Evolutionary conservation across 2,329 filamentous ascomycete species (phyloP).

Genomic region (Sclerotinia sclerotiorum): DNA sequence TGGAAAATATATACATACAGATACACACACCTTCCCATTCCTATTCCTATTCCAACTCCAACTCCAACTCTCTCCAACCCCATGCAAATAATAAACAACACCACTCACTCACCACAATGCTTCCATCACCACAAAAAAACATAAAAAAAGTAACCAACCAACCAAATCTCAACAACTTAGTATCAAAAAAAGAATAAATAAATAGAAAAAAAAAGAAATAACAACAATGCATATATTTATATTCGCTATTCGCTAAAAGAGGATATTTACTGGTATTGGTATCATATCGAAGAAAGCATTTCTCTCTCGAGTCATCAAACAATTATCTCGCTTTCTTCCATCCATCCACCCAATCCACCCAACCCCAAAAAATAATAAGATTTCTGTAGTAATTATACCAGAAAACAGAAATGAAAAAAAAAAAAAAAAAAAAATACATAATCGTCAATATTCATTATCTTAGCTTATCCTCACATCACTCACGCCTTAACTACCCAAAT

Average conservation of each 20-base stretch:
- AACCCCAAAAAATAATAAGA: background rate
- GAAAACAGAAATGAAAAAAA: background rate
- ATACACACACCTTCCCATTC: background rate
- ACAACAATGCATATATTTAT: conserved; percentile 8
- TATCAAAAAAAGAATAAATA: too few species aligned
- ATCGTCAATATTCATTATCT: conserved; percentile 22
- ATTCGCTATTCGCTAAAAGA: conserved; percentile 8
- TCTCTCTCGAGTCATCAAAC: background rate
- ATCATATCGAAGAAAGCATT: conserved; percentile 13
- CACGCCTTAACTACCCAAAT: conserved; percentile 32
- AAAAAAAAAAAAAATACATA: background rate
- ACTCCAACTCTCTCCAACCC: too few species aligned
- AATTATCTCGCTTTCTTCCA: background rate
- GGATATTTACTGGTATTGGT: conserved; percentile 19
- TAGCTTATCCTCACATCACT: conserved; percentile 1
- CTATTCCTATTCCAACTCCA: too few species aligned
- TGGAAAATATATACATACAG: background rate
- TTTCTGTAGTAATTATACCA: background rate
- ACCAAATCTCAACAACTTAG: too few species aligned
- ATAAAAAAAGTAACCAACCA: too few species aligned
- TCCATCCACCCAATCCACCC: too few species aligned
- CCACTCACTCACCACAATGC: too few species aligned
- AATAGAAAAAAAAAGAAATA: background rate
- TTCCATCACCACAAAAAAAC: too few species aligned
- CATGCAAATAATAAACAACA: too few species aligned